Base-by-base conservation (phyloP, 345 rosid species). In the Sonneratia alba region DNA sequence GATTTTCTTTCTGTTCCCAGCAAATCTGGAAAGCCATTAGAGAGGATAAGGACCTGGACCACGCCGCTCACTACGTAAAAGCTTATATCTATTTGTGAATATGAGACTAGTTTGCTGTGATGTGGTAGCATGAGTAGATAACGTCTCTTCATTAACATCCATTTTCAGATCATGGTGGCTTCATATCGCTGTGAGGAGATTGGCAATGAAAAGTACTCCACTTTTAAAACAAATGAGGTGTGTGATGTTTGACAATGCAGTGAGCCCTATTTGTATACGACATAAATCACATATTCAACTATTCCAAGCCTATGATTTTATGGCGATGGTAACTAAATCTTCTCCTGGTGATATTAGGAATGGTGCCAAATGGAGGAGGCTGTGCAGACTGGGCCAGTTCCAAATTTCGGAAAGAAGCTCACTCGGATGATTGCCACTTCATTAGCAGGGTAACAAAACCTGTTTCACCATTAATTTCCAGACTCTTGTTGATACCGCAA, bases 131-230 rank as follows among this genome's bases (percentile, higher is more conserved):
- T 37, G 13, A 64, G 11, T 19, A 66, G 7, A 12, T 27, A 37
- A 6, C n/a, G n/a, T 22, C n/a, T 7, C 12, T 7, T 66, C 3
- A 36, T 66, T 66, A 70, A 69, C 48, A 43, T 77, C 72, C 66
- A 13, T 68, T 79, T 83, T 55, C 71, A 92, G 98, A 97, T 95
- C 80, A 92, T 95, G 98, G 99, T 92, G 68, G 97, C 98, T 78
- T 89, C 94, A 16, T 97, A 92, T 65, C 96, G 98, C 22, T 95
- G 98, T 66, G 99, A 95, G 84, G 98, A 95, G 87, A 95, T 95
- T 70, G 89, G 96, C 9, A 76, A 87, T 55, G 98, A 95, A 74
- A 90, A 85, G 81, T 86, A 77, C 73, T 80, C 90, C 7, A 63
- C 53, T 77, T 92, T 95, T 79, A 78, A 69, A 36, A 68, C 80